A percentile compares a stretch with the other conserved stretches of the same genome.
phyloP scores from a whole-genome alignment of 306 rosid genomes.

The Citrullus mucosospermus region DNA sequence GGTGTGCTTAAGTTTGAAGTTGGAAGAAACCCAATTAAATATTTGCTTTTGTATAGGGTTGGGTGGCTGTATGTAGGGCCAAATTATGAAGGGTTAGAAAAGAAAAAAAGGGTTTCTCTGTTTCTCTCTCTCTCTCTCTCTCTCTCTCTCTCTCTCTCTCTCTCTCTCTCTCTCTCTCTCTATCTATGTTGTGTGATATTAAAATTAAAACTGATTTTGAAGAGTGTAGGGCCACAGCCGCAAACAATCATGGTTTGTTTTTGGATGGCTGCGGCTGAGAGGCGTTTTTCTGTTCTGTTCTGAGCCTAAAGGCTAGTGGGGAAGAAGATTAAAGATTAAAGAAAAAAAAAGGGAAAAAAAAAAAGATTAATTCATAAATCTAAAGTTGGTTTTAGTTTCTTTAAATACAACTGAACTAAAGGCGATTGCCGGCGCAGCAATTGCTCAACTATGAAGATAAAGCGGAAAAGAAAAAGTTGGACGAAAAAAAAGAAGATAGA shows the following conservation, averaged over 20 bases:
- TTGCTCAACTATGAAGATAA: background rate
- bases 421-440: background rate
- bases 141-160: background rate
- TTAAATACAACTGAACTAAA: background rate
- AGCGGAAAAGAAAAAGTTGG: background rate
- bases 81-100: background rate
- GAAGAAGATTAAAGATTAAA: background rate
- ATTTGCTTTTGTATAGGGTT: background rate
- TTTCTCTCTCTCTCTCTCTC: background rate
- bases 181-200: too few species aligned
- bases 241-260: conserved; percentile 4
- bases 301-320: background rate
- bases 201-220: background rate
- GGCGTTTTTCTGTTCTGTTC: background rate
- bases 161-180: background rate
- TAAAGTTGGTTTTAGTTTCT: background rate
- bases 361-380: background rate
- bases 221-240: conserved; percentile 3
- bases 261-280: background rate
- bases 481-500: too few species aligned
- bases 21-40: background rate
- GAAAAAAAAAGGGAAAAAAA: too few species aligned
- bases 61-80: conserved; percentile 6
- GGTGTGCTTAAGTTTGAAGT: background rate
- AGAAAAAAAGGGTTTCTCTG: background rate